A percentile compares a stretch with the other conserved stretches of the same genome.
These are phyloP conservation scores for Botryosphaeria dothidea DNA, from an alignment of 2,329 filamentous ascomycete genomes.

Conservation along the genomic window DNA sequence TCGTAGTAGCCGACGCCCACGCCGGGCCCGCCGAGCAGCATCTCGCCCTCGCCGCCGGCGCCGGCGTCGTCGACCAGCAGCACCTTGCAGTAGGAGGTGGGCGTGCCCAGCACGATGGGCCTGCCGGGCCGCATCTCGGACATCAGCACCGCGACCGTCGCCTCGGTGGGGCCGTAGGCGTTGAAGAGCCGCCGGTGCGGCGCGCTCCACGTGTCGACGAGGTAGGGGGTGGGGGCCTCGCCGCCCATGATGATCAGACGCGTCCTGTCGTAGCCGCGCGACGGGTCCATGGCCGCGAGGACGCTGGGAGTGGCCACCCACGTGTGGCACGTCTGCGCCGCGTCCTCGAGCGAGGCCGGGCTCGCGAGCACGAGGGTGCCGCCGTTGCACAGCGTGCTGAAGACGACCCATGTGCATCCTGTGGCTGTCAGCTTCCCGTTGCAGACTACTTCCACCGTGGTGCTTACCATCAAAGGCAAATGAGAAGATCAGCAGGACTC, in stretches of 20 bases:
- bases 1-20: constrained; percentile 39
- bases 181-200: neutral
- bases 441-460: too few relatives aligned
- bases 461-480: constrained; percentile 56
- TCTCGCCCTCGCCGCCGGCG: constrained; percentile 48
- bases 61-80: constrained; percentile 45
- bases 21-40: constrained; percentile 61
- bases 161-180: constrained; percentile 19
- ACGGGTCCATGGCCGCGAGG: constrained; percentile 10
- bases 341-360: neutral
- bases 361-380: neutral
- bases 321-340: neutral
- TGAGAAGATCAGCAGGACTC: constrained; percentile 28
- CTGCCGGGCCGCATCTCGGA: constrained; percentile 5
- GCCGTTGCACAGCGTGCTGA: constrained; percentile 50
- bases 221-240: neutral
- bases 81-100: neutral
- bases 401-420: constrained; percentile 52
- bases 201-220: neutral
- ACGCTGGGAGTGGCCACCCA: neutral
- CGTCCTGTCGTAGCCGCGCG: neutral
- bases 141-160: constrained; percentile 11
- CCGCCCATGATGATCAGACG: neutral
- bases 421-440: neutral
- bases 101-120: constrained; percentile 6